Conservation (phyloP, 805 yeast genomes). For the Barnettozyma siamensis region DNA sequence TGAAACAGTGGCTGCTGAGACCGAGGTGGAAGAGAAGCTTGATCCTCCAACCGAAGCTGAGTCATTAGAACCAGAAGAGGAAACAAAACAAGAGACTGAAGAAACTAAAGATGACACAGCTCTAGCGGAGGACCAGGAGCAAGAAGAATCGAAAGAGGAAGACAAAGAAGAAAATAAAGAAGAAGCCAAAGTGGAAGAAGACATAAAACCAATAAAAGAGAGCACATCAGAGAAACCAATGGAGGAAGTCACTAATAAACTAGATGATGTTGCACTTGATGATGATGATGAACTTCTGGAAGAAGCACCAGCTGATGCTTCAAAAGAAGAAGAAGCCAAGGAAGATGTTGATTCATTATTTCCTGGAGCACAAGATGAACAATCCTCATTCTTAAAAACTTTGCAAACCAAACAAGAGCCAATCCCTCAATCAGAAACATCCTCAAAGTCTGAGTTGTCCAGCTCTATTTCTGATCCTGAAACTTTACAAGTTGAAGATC, state of each 20-base stretch:
- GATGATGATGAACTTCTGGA: constrained; percentile 9
- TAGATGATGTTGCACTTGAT: constrained; percentile 4
- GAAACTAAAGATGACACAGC: constrained; percentile 4
- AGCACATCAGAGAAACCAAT: constrained; percentile 6
- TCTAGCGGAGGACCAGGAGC: constrained; percentile 6
- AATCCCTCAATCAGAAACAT: constrained; percentile 27
- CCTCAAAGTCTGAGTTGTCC: no score
- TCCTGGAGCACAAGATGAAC: constrained; percentile 15
- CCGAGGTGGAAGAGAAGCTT: no score
- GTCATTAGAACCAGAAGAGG: no score
- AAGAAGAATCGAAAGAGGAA: constrained; percentile 7
- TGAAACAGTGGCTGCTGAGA: no score
- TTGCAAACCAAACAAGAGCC: constrained; percentile 20
- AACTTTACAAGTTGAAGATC: constrained; percentile 7
- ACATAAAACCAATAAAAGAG: not conserved
- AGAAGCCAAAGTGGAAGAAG: not conserved
- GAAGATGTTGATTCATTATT: constrained; percentile 13
- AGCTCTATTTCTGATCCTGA: no score
- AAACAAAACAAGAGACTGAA: constrained; percentile 5
- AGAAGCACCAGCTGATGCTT: not conserved
- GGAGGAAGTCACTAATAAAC: not conserved
- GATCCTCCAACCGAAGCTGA: no score
- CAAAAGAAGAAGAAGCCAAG: not conserved
- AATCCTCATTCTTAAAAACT: constrained; percentile 24
- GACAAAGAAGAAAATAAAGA: constrained; percentile 1